Base-by-base conservation (phyloP, 2,329 filamentous ascomycete species). In the Cytospora paraplurivora region DNA sequence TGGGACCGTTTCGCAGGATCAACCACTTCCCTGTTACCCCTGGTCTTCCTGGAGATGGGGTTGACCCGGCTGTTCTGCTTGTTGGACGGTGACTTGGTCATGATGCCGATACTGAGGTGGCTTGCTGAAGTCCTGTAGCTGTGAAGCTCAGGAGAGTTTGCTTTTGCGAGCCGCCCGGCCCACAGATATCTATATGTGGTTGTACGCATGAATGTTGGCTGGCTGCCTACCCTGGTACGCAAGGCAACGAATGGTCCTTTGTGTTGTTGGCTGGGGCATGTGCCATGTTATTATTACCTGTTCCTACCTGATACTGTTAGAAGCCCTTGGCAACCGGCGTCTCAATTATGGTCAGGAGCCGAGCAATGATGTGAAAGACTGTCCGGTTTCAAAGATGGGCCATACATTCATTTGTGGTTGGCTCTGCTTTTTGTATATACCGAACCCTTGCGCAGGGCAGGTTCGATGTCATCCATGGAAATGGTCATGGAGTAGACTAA, bases 1-100 rank as follows among this genome's bases (percentile, higher is more conserved):
- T 66, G 64, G 49, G 56, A 64, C 37, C 34, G 53, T 41, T 62
- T 66, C 17, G 64, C 49, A n/a, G 19, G 38, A 21, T 59, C 51
- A 56, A 49, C 21, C 32, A n/a, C 35, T 35, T 56, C 53, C 33
- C 55, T 61, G 8, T 7, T 8, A 34, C 19, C 56, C 34, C 51
- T 59, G 13, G 34, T 62, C 59, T 56, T 62, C 59, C 52, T 64
- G 32, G 62, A 65, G 38, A 66, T 55, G 13, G 62, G 65, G 52
- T 66, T 21, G 21, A 19, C 62, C 34, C 62, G 56, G 44, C 53
- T 66, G 52, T 65, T 60, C 47, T 64, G 62, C 52, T 62, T 64
- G 38, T 62, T 66, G 8, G 55, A 44, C 37, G 49, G 54, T 27
- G 53, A 50, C 37, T 64, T 66, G 8, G 61, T 53, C 64, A 66